Evolutionary conservation across 2,329 filamentous ascomycete species (phyloP), one percentile per base, ranked within the genome.

Genomic region (Hymenoscyphus salicellus): DNA sequence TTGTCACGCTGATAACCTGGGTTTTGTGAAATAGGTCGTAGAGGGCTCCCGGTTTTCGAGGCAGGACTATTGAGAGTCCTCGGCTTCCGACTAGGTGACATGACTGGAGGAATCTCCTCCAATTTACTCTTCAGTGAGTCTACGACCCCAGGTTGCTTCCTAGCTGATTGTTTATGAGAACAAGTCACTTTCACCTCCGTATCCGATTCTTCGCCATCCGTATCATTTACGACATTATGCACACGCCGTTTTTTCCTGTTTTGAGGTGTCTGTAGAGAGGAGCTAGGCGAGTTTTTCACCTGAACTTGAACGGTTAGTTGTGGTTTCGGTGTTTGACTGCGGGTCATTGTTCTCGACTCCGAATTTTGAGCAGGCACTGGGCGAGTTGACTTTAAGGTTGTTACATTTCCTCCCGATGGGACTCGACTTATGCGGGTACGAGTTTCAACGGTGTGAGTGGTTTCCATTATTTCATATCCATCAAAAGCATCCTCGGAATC

Each of bases 141-240:
- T 23, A 64, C 55, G 17, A 63, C 59, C 16, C 58, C 52, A 28
- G 71, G 66, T 36, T 43, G 65, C 11, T 68, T 69, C 56, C 69
- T 71, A n/a, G 65, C 43, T 23, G 61, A 17, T 4, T 58, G n/a
- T 5, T 41, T 59, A 41, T 69, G 67, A 20, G 69, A 71, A 46
- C 49, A 68, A 28, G 55, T 69, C 2, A 63, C 62, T 36, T 32
- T 62, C 32, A 58, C 63, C 20, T 71, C 69, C 6, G 66, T 59
- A 26, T 70, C 66, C 4, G 68, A 70, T 5, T 72, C 71, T 11
- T 76, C 74, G 33, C 74, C 74, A 33, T 76, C 74, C 8, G 74
- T 75, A 65, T 76, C 74, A 60, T 70, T 63, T 46, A 76, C 71
- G 17, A 69, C 64, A 14, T 61, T 62, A 6, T 67, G 58, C 32